Percentiles rank a stretch among this genome's conserved stretches.
Conservation (phyloP, 2,329 filamentous ascomycete genomes). For the Xylariaceae sp. region DNA sequence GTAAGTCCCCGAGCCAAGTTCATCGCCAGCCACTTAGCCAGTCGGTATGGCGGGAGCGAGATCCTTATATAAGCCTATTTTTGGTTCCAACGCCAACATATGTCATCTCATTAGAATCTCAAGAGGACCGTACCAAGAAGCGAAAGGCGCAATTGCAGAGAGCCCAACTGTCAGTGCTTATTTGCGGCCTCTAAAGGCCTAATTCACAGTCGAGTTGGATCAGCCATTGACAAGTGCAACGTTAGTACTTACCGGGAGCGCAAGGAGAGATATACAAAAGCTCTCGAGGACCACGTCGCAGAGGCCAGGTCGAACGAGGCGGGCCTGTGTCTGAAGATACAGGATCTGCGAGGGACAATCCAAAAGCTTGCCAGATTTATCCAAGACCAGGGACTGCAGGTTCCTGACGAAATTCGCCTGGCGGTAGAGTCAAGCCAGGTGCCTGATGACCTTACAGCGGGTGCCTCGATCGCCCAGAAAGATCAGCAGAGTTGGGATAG, state of each 20-base stretch:
- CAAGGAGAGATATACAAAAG: constrained; percentile 18
- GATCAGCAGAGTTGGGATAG: not conserved
- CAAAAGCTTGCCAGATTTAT: constrained; percentile 7
- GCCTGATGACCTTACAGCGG: not conserved
- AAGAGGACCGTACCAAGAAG: constrained; percentile 14
- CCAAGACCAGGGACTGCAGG: not conserved
- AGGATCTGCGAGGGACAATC: not conserved
- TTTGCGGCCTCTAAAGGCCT: not conserved
- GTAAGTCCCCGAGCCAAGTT: not conserved
- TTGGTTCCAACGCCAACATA: not conserved
- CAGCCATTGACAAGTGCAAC: not conserved
- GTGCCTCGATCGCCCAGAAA: not conserved
- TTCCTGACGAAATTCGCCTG: constrained; percentile 3
- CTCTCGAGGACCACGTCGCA: constrained; percentile 13
- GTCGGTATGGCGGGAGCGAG: not conserved
- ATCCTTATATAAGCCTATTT: not conserved
- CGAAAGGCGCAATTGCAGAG: constrained; percentile 17
- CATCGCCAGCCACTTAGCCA: not conserved
- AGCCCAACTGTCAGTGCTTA: constrained; percentile 15
- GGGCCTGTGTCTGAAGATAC: constrained; percentile 9
- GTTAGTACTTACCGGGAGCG: constrained; percentile 18
- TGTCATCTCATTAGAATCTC: not conserved
- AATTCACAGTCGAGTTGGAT: not conserved
- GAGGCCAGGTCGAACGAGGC: constrained; percentile 4
- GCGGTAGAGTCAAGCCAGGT: not conserved